phyloP scores from a whole-genome alignment of 306 rosid species.

The Fragaria vesca region DNA sequence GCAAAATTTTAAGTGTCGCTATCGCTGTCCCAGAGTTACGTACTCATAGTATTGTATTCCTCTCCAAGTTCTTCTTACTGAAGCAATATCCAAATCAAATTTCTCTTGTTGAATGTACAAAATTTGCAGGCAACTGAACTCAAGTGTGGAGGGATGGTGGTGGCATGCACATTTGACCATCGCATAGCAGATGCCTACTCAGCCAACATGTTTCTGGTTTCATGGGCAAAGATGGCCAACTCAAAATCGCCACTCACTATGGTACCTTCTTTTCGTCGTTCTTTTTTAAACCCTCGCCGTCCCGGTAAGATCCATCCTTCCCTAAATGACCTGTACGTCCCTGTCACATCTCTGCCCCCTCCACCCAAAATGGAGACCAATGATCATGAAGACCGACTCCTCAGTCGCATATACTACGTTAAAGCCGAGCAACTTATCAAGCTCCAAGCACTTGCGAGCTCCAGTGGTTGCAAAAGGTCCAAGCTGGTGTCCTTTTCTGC shows the following conservation, averaged over 20 bases:
- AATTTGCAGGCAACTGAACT: slow-evolving; percentile 52
- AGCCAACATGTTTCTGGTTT: slow-evolving; percentile 63
- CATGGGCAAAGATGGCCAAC: slow-evolving; percentile 69
- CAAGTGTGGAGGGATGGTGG: slow-evolving; percentile 70
- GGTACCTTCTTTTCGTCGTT: slow-evolving; percentile 11
- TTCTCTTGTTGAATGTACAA: background rate
- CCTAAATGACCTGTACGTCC: slow-evolving; percentile 47
- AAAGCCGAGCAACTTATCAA: slow-evolving; percentile 26
- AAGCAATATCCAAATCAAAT: background rate
- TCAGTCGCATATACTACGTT: slow-evolving; percentile 60
- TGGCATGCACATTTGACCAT: slow-evolving; percentile 79
- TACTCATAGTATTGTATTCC: too few relatives aligned
- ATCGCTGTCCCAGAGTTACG: too few relatives aligned
- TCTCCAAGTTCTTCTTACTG: background rate
- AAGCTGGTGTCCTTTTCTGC: slow-evolving; percentile 73
- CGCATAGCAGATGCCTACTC: slow-evolving; percentile 79
- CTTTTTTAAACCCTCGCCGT: slow-evolving; percentile 26
- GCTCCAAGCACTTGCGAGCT: slow-evolving; percentile 47
- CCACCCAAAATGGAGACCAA: slow-evolving; percentile 8
- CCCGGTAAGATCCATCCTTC: slow-evolving; percentile 42
- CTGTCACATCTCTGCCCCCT: slow-evolving; percentile 41
- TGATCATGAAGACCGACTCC: slow-evolving; percentile 13
- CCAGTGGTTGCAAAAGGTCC: slow-evolving; percentile 16
- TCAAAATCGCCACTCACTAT: slow-evolving; percentile 21
- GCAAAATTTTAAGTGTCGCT: too few relatives aligned